These are phyloP conservation scores for Starmera caribaea DNA, from an alignment of 805 yeast species.

Conservation along the genomic window DNA sequence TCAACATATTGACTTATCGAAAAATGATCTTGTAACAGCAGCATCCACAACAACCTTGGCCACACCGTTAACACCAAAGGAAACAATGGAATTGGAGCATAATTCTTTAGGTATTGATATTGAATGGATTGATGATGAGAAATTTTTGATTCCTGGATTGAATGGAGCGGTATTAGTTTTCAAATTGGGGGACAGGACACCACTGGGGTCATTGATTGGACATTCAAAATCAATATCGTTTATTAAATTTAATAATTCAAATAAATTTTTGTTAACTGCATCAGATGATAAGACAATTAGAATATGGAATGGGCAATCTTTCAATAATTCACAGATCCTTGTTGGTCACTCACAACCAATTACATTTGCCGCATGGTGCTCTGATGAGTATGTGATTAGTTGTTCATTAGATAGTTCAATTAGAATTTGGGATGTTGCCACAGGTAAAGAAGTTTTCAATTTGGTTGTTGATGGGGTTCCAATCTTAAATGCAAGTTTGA, in stretches of 20 bases:
- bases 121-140: conserved; percentile 64
- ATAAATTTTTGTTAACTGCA: conserved; percentile 56
- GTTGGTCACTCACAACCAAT: conserved; percentile 51
- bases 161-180: conserved; percentile 46
- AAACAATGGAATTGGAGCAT: neutral
- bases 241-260: conserved; percentile 41
- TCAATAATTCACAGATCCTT: conserved; percentile 39
- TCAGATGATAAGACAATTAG: conserved; percentile 70
- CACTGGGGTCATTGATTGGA: conserved; percentile 49
- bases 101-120: conserved; percentile 40
- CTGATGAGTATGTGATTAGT: conserved; percentile 31
- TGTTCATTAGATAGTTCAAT: conserved; percentile 65
- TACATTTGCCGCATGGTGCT: conserved; percentile 47
- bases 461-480: conserved; percentile 40
- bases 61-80: neutral
- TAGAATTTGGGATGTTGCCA: conserved; percentile 53
- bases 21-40: neutral
- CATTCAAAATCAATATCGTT: conserved; percentile 50
- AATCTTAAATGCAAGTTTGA: conserved; percentile 42
- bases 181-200: conserved; percentile 35
- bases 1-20: conserved; percentile 32
- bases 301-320: conserved; percentile 64
- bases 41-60: neutral
- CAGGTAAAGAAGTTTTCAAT: conserved; percentile 29
- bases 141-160: conserved; percentile 62